Conservation (phyloP, 805 yeast genomes). For the Candida morakotiae region DNA sequence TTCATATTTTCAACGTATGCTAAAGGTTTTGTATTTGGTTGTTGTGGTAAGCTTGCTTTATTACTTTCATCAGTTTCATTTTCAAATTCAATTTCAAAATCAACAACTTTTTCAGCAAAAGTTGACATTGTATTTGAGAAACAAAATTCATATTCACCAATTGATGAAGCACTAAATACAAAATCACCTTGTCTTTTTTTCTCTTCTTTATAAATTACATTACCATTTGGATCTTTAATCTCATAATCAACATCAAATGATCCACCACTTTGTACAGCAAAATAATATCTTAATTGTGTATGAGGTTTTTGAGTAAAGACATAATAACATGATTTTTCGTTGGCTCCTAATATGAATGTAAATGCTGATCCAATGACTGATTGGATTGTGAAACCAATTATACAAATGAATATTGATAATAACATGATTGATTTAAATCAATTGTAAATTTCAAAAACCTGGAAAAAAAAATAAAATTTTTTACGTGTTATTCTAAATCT, state of each 20-base stretch:
- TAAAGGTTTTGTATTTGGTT: constrained; percentile 43
- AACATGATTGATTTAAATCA: constrained; percentile 2
- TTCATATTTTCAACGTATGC: constrained; percentile 53
- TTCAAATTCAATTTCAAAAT: constrained; percentile 66
- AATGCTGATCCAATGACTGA: constrained; percentile 51
- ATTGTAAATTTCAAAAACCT: background rate
- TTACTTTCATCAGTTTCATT: constrained; percentile 31
- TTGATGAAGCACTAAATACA: constrained; percentile 56
- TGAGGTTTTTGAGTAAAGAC: constrained; percentile 58
- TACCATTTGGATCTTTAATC: constrained; percentile 55
- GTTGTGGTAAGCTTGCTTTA: constrained; percentile 59
- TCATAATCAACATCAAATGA: constrained; percentile 75
- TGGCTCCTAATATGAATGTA: constrained; percentile 72
- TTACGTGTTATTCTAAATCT: too few species aligned
- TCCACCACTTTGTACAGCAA: constrained; percentile 82
- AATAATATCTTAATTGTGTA: constrained; percentile 66
- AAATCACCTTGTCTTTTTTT: constrained; percentile 80
- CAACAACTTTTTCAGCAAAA: constrained; percentile 77
- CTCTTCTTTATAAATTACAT: constrained; percentile 47
- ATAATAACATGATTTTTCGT: constrained; percentile 69
- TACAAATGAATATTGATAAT: constrained; percentile 11
- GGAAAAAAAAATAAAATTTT: background rate
- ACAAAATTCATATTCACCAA: constrained; percentile 87
- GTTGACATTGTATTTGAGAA: constrained; percentile 80
- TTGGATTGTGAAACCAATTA: constrained; percentile 21